Conservation (phyloP, 2,329 filamentous ascomycete species). For the Capronia americana region DNA sequence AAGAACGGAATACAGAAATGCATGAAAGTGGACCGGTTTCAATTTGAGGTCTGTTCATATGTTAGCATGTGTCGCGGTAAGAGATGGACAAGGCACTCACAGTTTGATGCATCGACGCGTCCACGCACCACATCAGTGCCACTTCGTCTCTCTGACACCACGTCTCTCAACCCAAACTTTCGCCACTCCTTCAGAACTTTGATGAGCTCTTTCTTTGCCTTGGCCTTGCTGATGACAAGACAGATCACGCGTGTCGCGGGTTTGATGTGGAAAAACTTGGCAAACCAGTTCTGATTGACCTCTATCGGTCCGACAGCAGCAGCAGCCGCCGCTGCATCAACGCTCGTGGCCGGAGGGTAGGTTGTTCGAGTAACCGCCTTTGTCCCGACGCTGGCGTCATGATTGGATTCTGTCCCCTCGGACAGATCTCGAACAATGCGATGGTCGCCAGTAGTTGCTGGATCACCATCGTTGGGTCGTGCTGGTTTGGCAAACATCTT, state of each 20-base stretch:
- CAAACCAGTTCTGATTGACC: slow-evolving; percentile 83
- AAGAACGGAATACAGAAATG: slow-evolving; percentile 86
- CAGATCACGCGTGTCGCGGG: slow-evolving; percentile 78
- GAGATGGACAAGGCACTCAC: slow-evolving; percentile 60
- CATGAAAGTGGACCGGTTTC: slow-evolving; percentile 85
- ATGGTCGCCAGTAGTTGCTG: slow-evolving; percentile 47
- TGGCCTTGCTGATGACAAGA: slow-evolving; percentile 73
- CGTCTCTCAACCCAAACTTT: slow-evolving; percentile 78
- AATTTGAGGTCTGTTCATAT: slow-evolving; percentile 70
- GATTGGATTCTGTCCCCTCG: slow-evolving; percentile 26
- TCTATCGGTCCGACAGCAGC: slow-evolving; percentile 59
- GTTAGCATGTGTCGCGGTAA: slow-evolving; percentile 36
- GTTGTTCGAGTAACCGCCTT: slow-evolving; percentile 16
- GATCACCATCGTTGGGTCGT: slow-evolving; percentile 44
- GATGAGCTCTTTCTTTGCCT: slow-evolving; percentile 77
- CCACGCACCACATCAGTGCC: slow-evolving; percentile 74
- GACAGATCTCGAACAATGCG: slow-evolving; percentile 33
- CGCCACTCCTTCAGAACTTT: slow-evolving; percentile 80
- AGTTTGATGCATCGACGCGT: slow-evolving; percentile 75
- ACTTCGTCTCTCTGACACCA: slow-evolving; percentile 77
- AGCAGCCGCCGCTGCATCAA: slow-evolving; percentile 33
- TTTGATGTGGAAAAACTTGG: slow-evolving; percentile 86
- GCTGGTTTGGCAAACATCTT: slow-evolving; percentile 39
- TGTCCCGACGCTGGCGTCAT: neutral
- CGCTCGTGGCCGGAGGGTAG: slow-evolving; percentile 34